Base-by-base conservation (phyloP, 352 stramenopile genomes). In the Saprolegnia parasitica region DNA sequence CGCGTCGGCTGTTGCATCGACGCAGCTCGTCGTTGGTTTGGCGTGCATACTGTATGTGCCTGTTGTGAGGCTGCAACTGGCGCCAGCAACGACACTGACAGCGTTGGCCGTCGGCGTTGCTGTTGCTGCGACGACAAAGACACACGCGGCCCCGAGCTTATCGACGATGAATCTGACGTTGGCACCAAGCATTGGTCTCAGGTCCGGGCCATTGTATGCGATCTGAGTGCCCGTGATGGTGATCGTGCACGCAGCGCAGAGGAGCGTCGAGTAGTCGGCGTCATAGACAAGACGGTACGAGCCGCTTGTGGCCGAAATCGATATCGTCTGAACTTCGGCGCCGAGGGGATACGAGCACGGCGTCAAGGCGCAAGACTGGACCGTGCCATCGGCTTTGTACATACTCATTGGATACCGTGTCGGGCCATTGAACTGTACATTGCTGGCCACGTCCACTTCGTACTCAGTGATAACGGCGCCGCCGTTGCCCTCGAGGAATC, bases 311-410 rank as follows among this genome's bases (percentile, higher is more conserved):
- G 73, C 65, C 49, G 83, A 94, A 5, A 98, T 70, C 5, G 85
- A 87, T 52, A 98, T 71, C 6, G 79, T 91, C 75, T 98, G 93
- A 13, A 98, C 86, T 71, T 97, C 86, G 5, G 88, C 81, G n/a
- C 96, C 96, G 21, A 98, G 72, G 20, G 93, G 88, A 66, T 98
- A 92, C 58, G 83, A 73, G 72, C 96, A 98, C 9, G 74, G 58
- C 0, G 67, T 58, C 0, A 61, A 61, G 0, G 56, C 75, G 32
- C 86, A 95, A 0, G 72, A 75, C 3, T 72, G 13, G 0, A 65
- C 49, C 35, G 49, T 60, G 54, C 74, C 76, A 4, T 71, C 68
- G 0, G 39, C 57, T 18, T 76, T 76, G 10, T 82, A 68, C 71
- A 87, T 87, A 0, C 79, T 77, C 21, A 88, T 74, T 35, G 90